These are phyloP conservation scores for Rhytidiadelphus loreus DNA, from an alignment of 225 moss, liverwort and hornwort species.

Conservation along the genomic window DNA sequence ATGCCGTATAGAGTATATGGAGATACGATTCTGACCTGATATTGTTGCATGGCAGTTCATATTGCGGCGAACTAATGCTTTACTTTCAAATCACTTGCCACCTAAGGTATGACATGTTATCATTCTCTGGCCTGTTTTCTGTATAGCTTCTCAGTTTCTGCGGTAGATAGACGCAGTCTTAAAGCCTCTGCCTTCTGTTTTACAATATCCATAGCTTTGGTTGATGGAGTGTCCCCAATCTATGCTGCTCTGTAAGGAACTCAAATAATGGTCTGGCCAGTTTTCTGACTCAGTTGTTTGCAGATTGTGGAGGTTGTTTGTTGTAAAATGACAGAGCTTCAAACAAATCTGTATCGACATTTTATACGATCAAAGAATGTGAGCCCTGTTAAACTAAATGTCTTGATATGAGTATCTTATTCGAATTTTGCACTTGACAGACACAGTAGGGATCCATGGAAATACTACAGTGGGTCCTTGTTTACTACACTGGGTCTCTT, in stretches of 20 bases:
- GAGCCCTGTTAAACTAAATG: neutral
- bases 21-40: neutral
- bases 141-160: neutral
- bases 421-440: neutral
- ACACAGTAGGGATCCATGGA: neutral
- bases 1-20: neutral
- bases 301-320: constrained; percentile 95
- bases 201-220: neutral
- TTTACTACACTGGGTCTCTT: neutral
- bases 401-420: neutral
- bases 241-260: neutral
- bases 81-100: constrained; percentile 93
- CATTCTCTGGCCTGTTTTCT: neutral
- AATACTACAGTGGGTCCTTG: neutral
- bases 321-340: constrained; percentile 92
- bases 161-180: neutral
- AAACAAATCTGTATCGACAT: constrained; percentile 70
- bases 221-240: neutral
- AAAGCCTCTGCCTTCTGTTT: neutral
- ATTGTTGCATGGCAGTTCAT: constrained; percentile 60
- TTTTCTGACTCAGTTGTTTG: neutral
- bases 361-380: constrained; percentile 96
- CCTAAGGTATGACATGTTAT: constrained; percentile 55
- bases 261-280: neutral
- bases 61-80: constrained; percentile 83